These are phyloP conservation scores for Sarocladium oryzae DNA, from an alignment of 2,329 filamentous ascomycete species.

Conservation along the genomic window DNA sequence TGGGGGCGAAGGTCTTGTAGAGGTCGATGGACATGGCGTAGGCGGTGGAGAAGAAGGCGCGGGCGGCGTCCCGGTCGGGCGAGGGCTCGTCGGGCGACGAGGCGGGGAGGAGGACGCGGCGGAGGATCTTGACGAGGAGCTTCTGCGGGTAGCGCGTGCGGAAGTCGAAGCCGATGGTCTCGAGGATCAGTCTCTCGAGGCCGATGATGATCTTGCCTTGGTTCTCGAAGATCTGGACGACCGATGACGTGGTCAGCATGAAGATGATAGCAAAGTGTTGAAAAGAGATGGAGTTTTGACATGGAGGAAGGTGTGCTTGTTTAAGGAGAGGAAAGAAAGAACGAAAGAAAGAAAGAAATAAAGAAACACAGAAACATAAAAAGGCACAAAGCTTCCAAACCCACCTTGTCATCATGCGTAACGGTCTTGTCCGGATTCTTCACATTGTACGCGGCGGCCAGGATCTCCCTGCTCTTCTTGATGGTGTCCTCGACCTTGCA, in stretches of 20 bases:
- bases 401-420: conserved; percentile 75
- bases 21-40: conserved; percentile 83
- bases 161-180: conserved; percentile 91
- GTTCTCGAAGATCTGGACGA: conserved; percentile 64
- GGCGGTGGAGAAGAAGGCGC: conserved; percentile 57
- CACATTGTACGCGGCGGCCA: conserved; percentile 84
- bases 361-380: conserved; percentile 18
- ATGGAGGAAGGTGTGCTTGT: too few species aligned
- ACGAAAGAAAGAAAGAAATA: too few species aligned
- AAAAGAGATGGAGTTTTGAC: too few species aligned
- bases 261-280: too few species aligned
- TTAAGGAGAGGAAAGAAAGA: too few species aligned
- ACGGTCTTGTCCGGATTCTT: conserved; percentile 62
- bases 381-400: background rate
- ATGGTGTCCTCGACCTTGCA: conserved; percentile 98
- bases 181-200: conserved; percentile 85
- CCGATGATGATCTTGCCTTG: conserved; percentile 78
- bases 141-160: conserved; percentile 83
- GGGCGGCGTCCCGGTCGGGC: conserved; percentile 31
- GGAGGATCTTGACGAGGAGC: conserved; percentile 71
- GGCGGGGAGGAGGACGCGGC: conserved; percentile 37
- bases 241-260: too few species aligned
- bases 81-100: background rate
- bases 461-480: conserved; percentile 90
- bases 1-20: conserved; percentile 85